phyloP scores from a whole-genome alignment of 2,329 filamentous ascomycete species.

The Myotisia sp. region DNA sequence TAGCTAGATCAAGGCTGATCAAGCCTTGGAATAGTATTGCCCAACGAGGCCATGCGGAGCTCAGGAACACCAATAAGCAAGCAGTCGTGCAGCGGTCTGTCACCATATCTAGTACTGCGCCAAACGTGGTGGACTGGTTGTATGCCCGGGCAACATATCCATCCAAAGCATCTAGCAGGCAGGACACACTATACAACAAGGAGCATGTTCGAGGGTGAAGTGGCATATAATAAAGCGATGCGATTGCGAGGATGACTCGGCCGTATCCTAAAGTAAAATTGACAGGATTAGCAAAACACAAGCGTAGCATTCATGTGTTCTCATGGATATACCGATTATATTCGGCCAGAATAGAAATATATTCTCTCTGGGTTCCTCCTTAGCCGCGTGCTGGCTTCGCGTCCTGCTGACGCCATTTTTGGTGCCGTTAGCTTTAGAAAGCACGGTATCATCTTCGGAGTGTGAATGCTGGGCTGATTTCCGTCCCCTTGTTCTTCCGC shows the following conservation, averaged over 20 bases:
- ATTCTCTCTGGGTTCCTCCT: constrained; percentile 45
- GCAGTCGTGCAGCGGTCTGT: constrained; percentile 95
- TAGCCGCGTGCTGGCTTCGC: constrained; percentile 8
- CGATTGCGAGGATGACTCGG: constrained; percentile 67
- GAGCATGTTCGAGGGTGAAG: constrained; percentile 94
- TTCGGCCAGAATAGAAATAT: constrained; percentile 74
- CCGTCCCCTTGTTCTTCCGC: constrained; percentile 24
- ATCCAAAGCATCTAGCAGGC: constrained; percentile 87
- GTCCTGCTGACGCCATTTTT: too few relatives aligned
- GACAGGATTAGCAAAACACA: not conserved
- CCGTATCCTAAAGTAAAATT: constrained; percentile 47
- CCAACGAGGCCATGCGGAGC: constrained; percentile 87
- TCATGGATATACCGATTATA: constrained; percentile 49
- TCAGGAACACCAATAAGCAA: constrained; percentile 86
- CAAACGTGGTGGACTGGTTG: constrained; percentile 87
- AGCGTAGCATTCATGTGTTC: not conserved
- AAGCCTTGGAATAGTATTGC: constrained; percentile 86
- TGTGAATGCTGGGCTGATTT: constrained; percentile 16
- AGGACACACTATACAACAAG: constrained; percentile 73
- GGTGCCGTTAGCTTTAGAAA: constrained; percentile 3
- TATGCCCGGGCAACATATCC: constrained; percentile 78
- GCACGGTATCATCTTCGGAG: constrained; percentile 4
- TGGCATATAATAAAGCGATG: constrained; percentile 97
- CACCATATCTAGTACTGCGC: constrained; percentile 96
- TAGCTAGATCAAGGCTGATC: constrained; percentile 83